Evolutionary conservation across 441 rosid genomes (phyloP), one percentile per base, ranked within the genome.

Genomic region (Populus hybrid): DNA sequence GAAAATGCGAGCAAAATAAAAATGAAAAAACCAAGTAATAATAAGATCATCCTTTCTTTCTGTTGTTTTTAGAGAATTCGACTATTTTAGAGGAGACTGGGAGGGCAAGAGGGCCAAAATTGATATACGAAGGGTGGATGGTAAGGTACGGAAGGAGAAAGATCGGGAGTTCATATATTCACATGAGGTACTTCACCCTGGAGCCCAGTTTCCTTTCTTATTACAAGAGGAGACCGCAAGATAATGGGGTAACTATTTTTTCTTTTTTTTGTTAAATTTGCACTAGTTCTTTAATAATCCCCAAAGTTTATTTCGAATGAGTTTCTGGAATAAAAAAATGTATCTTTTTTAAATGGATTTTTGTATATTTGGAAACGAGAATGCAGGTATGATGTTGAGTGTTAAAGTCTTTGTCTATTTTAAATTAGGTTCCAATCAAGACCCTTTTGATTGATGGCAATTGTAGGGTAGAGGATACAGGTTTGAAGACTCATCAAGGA

Each of bases 71-170:
- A 31, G 33, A 31, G 33, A 31, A 31, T 31, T 31, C 33, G 9
- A 38, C 45, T 38, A 38, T 38, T 38, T 38, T 38, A 38, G 45
- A 38, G 45, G 3, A 38, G 45, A 38, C 12, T 38, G 12, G 12
- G 45, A 2, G 45, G 45, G 12, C 45, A 38, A 9, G 45, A 79
- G 90, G 90, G 97, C 87, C 98, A 21, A 95, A 94, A 83, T 88
- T 90, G n/a, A 93, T 92, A 66, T 91, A 95, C 74, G 95, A 95
- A 81, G 98, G 99, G 76, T 95, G 98, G 99, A 95, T 94, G 99
- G 99, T 95, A 81, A 87, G 99, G 74, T 91, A 91, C 68, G 99
- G 99, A 76, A 87, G 99, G 72, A 88, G 98, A 80, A 95, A 90
- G 92, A 95, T 95, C 86, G 99, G 99, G n/a, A 76, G 97, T 85